Base-by-base conservation (phyloP, 805 yeast species). In the Debaryomyces tyrocola region DNA sequence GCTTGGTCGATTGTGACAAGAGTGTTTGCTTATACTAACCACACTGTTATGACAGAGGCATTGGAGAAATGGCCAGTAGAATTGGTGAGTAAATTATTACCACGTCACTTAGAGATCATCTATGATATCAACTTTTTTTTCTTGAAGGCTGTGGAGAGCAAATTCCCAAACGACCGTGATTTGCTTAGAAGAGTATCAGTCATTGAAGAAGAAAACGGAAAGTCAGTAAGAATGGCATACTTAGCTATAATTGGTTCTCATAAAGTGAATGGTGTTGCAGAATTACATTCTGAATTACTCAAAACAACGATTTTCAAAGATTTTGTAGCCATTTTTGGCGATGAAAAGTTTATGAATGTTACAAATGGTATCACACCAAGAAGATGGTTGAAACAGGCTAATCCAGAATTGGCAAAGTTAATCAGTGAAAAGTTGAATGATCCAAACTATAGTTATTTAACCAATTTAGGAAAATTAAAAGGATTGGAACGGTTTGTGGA, bases 351-450 rank as follows among this genome's bases (percentile, higher is more conserved):
- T 69, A 87, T 88, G 43, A 90, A 90, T 59, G 96, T 90, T 50
- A 90, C 97, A 41, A 90, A 90, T 66, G 97, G 97, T 71, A 83
- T 90, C 62, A 90, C 97, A 2, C 97, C 97, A 57, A 83, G 97
- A 77, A 84, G 97, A 71, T 90, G 97, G 97, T 79, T 90, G 63
- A 84, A 83, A 64, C 96, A 90, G 71, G 96, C 97, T 42, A 91
- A 90, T 67, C 97, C 97, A 9, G 76, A 74, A 54, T 75, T 90
- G 57, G 79, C 94, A 14, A 72, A 69, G n/a, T 76, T 90, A 55
- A 91, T 91, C 61, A 77, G 87, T 37, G 77, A 82, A 43, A 83
- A 82, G 56, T 74, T 90, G 44, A 84, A 90, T 21, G 82, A 84
- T 49, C 77, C 77, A n/a, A 53, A 69, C 47, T 85, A 84, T 60